Evolutionary conservation across 179 eudicot genomes (phyloP).

Genomic region (Kewa caespitosa): DNA sequence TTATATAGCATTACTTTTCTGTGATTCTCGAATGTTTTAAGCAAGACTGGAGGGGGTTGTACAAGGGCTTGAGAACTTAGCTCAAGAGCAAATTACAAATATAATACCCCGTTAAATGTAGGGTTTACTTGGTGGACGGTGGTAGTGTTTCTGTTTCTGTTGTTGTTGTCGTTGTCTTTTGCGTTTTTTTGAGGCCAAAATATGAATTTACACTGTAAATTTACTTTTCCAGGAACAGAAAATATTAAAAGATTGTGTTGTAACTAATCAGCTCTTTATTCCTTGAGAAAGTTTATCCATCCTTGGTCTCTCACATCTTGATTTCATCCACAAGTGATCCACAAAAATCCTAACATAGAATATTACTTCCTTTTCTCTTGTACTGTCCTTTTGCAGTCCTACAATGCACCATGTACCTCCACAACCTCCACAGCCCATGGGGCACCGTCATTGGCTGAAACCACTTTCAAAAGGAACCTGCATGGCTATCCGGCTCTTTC

Average conservation of each 20-base stretch:
- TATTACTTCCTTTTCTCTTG: constrained; percentile 6
- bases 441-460: constrained; percentile 4
- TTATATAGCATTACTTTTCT: not conserved
- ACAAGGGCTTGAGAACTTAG: not conserved
- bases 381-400: constrained; percentile 13
- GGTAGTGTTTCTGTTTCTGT: too few species aligned
- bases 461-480: constrained; percentile 9
- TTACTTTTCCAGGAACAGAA: constrained; percentile 18
- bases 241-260: constrained; percentile 17
- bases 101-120: not conserved
- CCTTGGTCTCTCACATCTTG: constrained; percentile 14
- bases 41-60: not conserved
- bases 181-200: constrained; percentile 1
- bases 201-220: not conserved
- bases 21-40: not conserved
- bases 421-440: not conserved
- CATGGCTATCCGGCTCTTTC: constrained; percentile 17
- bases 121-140: not conserved
- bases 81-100: not conserved
- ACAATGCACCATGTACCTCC: constrained; percentile 13
- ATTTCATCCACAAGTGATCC: constrained; percentile 16
- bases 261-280: constrained; percentile 27
- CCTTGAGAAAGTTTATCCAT: constrained; percentile 11
- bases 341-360: constrained; percentile 12
- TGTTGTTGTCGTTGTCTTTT: not conserved